Percentiles rank a stretch among this genome's conserved stretches.
Conservation (phyloP, 257 asterid genomes). For the Eucommia ulmoides region DNA sequence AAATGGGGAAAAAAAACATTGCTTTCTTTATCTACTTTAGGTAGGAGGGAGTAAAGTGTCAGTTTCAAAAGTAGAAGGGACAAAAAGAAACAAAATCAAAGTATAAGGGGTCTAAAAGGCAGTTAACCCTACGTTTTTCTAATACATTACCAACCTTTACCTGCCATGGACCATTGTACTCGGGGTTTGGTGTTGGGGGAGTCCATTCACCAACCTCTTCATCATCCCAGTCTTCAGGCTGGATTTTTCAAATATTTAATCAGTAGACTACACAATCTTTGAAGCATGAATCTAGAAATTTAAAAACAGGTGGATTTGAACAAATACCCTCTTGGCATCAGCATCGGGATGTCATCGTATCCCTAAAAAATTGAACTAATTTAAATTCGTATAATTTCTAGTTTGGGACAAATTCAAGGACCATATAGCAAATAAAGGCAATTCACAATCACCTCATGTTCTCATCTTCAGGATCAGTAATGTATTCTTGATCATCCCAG, state of each 20-base stretch:
- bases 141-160: too few species aligned
- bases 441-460: slow-evolving; percentile 7
- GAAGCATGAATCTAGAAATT: too few species aligned
- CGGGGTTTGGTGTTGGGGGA: slow-evolving; percentile 74
- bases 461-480: slow-evolving; percentile 78
- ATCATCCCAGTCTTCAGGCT: slow-evolving; percentile 96
- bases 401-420: neutral
- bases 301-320: neutral
- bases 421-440: neutral
- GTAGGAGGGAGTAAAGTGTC: too few species aligned
- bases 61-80: too few species aligned
- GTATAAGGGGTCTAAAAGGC: too few species aligned
- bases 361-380: neutral
- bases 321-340: neutral
- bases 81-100: too few species aligned
- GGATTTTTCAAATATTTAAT: neutral
- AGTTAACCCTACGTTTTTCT: too few species aligned
- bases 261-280: too few species aligned
- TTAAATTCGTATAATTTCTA: neutral
- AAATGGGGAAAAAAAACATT: too few species aligned
- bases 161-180: slow-evolving; percentile 73
- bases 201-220: slow-evolving; percentile 91
- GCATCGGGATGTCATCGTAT: slow-evolving; percentile 1
- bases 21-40: too few species aligned
- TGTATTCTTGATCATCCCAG: slow-evolving; percentile 92